phyloP scores from a whole-genome alignment of 495 filamentous ascomycete species.

The Penicillium coffeae region DNA sequence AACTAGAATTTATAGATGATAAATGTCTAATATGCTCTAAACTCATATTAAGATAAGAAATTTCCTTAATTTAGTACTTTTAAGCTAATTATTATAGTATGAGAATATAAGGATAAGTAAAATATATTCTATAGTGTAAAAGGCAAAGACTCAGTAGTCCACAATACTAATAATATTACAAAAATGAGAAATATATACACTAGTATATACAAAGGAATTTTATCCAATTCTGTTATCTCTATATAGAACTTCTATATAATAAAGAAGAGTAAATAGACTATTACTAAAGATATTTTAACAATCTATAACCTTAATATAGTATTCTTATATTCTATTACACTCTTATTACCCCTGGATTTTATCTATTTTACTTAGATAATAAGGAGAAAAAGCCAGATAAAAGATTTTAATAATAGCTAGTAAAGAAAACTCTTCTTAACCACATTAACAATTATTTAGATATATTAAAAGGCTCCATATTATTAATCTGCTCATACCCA shows the following conservation, averaged over 20 bases:
- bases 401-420: slow-evolving; percentile 13
- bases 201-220: slow-evolving; percentile 10
- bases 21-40: slow-evolving; percentile 10
- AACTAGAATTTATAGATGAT: slow-evolving; percentile 4
- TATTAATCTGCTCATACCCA: slow-evolving; percentile 2
- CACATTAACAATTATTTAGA: slow-evolving; percentile 10
- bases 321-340: slow-evolving; percentile 19
- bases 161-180: slow-evolving; percentile 20
- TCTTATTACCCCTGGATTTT: slow-evolving; percentile 10
- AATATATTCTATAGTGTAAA: slow-evolving; percentile 22
- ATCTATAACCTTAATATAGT: slow-evolving; percentile 11
- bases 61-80: background rate
- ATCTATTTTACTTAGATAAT: slow-evolving; percentile 13
- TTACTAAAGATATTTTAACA: slow-evolving; percentile 10
- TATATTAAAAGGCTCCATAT: background rate
- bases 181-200: slow-evolving; percentile 18
- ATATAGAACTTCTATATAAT: slow-evolving; percentile 3
- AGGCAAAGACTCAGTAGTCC: slow-evolving; percentile 13
- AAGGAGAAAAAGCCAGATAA: slow-evolving; percentile 6
- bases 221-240: slow-evolving; percentile 20
- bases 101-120: slow-evolving; percentile 7
- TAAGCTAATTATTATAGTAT: slow-evolving; percentile 10
- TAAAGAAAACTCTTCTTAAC: slow-evolving; percentile 14
- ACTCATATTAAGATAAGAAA: slow-evolving; percentile 6
- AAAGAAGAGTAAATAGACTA: slow-evolving; percentile 7